Evolutionary conservation across 495 filamentous ascomycete species (phyloP), one percentile per base, ranked within the genome.

Genomic region (Lasiosphaeriaceae sp.): DNA sequence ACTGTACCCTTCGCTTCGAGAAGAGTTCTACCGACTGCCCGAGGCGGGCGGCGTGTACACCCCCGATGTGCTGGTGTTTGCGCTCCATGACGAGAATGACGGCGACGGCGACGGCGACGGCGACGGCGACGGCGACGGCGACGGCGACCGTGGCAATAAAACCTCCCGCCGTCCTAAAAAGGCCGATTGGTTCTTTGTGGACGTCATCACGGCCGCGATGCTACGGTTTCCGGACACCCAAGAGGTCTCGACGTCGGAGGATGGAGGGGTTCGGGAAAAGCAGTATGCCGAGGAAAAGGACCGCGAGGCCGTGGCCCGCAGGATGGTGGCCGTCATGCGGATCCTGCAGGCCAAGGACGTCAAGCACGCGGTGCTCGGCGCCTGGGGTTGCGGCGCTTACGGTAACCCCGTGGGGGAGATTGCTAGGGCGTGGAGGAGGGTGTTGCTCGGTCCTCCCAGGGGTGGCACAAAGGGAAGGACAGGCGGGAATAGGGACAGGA

Each of bases 311-410:
- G 85, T 78, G 63, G 71, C 78, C 55, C 66, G 70, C 14, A 89
- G 87, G 65, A 86, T 89, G 72, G 69, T 80, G 24, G 55, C 77
- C n/a, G 77, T 83, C 12, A 71, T 90, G 51, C 77, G 83, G 11
- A 68, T 86, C 21, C 78, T 84, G 50, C 77, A 67, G 11, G 50
- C 69, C 19, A 80, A 81, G 34, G 75, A 73, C 2, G 78, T 83
- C 58, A 65, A 67, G 12, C 72, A 68, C 60, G 62, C 90, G 11
- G 80, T 90, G 21, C 72, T 91, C 2, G 86, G 87, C 0, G 86
- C 86, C 0, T 71, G 88, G 68, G 87, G 87, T 2, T 89, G 86
- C 63, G 86, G 86, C 5, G 85, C 77, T 0, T 88, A 86, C 65
- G 71, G 65, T 1, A 88, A 90, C 61, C 88, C 88, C 9, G 72